Base-by-base conservation (phyloP, 495 filamentous ascomycete genomes). In the Cudoniella acicularis region DNA sequence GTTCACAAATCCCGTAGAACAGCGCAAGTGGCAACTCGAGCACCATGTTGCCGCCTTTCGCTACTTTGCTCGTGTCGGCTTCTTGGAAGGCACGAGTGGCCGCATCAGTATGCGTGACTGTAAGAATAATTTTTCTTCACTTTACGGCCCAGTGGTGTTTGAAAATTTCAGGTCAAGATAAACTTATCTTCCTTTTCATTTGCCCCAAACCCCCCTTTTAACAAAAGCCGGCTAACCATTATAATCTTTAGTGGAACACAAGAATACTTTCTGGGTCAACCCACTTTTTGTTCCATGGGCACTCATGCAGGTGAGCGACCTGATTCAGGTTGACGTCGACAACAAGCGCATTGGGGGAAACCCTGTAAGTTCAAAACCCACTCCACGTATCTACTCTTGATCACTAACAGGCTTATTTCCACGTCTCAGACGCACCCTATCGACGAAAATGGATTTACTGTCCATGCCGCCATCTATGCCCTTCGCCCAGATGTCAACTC, bases 71-170 rank as follows among this genome's bases (percentile, higher is more conserved):
- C 66, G 77, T 23, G 71, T 74, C 58, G 77, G 78, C n/a, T 87
- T 79, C 68, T 83, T 78, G 16, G 84, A 88, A 68, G 84, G 86
- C 26, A 80, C 84, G 64, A 75, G 76, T 2, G 84, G 85, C 0
- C 85, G 87, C 67, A 87, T 89, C 63, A 80, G 76, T 1, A 81
- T 88, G 13, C 76, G 83, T 18, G 84, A 87, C 64, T 82, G 83
- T 3, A 80, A 87, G 46, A 70, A 80, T 60, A 69, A 70, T 3
- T 69, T n/a, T n/a, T n/a, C n/a, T n/a, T n/a, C n/a, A n/a, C n/a
- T n/a, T n/a, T n/a, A n/a, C n/a, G n/a, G n/a, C n/a, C n/a, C n/a
- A n/a, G n/a, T n/a, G n/a, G n/a, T n/a, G n/a, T n/a, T n/a, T n/a
- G n/a, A n/a, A n/a, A n/a, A n/a, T n/a, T n/a, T n/a, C n/a, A n/a